Percentiles rank a stretch among this genome's conserved stretches.
Evolutionary conservation across 768 basidiomycete species (phyloP).

Genomic region (Tulasnella sp.): DNA sequence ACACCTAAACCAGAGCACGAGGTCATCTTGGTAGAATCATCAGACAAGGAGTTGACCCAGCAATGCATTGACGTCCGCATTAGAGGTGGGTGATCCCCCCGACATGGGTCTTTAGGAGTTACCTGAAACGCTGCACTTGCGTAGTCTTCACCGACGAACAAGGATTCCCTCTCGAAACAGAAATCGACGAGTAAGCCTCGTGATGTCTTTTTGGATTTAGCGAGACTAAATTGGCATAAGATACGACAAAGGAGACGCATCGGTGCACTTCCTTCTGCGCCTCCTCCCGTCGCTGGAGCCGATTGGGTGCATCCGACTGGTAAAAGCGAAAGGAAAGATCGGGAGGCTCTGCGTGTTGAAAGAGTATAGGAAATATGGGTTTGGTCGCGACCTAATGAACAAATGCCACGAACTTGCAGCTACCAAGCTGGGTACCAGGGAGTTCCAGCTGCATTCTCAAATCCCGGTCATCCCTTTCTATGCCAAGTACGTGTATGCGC

Average conservation of each 20-base stretch:
- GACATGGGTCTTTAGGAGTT: neutral
- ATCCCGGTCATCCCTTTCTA: slow-evolving; percentile 66
- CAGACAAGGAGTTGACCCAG: slow-evolving; percentile 44
- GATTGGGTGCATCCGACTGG: slow-evolving; percentile 62
- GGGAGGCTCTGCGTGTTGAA: slow-evolving; percentile 43
- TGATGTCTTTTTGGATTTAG: neutral
- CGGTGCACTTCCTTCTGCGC: slow-evolving; percentile 67
- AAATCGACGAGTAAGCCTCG: slow-evolving; percentile 58
- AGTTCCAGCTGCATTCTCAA: slow-evolving; percentile 62
- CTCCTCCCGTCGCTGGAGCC: slow-evolving; percentile 52
- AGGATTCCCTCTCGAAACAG: slow-evolving; percentile 61
- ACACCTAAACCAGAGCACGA: slow-evolving; percentile 42
- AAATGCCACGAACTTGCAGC: neutral
- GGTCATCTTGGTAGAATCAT: slow-evolving; percentile 35
- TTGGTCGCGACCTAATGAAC: slow-evolving; percentile 60
- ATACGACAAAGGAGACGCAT: slow-evolving; percentile 42
- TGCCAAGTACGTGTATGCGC: slow-evolving; percentile 47
- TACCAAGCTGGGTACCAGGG: slow-evolving; percentile 20
- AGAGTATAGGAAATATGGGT: slow-evolving; percentile 52
- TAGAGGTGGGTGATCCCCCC: slow-evolving; percentile 18
- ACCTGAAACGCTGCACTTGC: neutral
- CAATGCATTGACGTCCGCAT: slow-evolving; percentile 54
- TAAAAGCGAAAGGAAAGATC: slow-evolving; percentile 58
- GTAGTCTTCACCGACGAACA: slow-evolving; percentile 59
- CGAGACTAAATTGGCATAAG: slow-evolving; percentile 31